Percentiles rank a stretch among this genome's conserved stretches.
Evolutionary conservation across 2,329 filamentous ascomycete species (phyloP).

Genomic region (Epichloe hybrida): DNA sequence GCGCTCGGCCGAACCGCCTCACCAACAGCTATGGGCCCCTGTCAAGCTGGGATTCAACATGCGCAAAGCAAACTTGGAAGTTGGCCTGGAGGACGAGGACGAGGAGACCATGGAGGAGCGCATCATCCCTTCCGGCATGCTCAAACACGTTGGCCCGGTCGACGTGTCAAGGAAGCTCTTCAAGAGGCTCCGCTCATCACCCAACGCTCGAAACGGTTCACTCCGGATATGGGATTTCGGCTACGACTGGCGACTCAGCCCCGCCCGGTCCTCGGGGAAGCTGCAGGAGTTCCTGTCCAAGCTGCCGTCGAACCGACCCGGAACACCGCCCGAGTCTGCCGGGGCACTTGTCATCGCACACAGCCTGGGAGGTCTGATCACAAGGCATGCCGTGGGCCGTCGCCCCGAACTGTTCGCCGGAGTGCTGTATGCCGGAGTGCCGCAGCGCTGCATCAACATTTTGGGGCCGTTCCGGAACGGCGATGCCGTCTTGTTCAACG

Average conservation of each 20-base stretch:
- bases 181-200: constrained; percentile 59
- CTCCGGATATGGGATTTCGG: constrained; percentile 80
- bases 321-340: constrained; percentile 34
- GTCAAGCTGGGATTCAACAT: constrained; percentile 87
- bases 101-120: constrained; percentile 70
- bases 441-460: constrained; percentile 81
- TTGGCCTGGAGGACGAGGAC: constrained; percentile 68
- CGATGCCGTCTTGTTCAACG: constrained; percentile 83
- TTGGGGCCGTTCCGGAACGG: constrained; percentile 80
- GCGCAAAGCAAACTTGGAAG: constrained; percentile 80
- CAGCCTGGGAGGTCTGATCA: constrained; percentile 76
- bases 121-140: constrained; percentile 77
- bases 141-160: constrained; percentile 83
- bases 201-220: constrained; percentile 57
- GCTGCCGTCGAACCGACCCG: constrained; percentile 59
- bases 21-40: constrained; percentile 87
- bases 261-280: constrained; percentile 56
- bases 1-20: constrained; percentile 65
- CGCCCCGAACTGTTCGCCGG: constrained; percentile 75
- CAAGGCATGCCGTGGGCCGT: constrained; percentile 74
- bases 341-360: constrained; percentile 79
- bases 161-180: constrained; percentile 77
- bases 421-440: constrained; percentile 73
- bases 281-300: constrained; percentile 61
- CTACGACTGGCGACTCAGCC: constrained; percentile 88